Conservation (phyloP, 116 monocot species). For the Dioscorea cayenensis region DNA sequence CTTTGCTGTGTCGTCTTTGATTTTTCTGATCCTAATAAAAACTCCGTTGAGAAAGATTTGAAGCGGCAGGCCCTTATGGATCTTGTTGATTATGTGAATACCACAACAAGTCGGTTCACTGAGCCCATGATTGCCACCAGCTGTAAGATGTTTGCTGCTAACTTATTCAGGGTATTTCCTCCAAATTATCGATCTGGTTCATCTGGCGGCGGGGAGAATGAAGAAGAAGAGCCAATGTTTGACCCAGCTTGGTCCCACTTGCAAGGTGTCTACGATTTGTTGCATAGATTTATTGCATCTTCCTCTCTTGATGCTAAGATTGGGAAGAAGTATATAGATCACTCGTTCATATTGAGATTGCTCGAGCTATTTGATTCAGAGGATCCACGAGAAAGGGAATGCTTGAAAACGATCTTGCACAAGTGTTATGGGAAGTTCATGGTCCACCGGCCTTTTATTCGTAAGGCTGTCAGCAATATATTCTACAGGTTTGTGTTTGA, state of each 20-base stretch:
- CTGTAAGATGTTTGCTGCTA: constrained; percentile 53
- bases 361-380: constrained; percentile 57
- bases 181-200: constrained; percentile 34
- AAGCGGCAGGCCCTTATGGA: constrained; percentile 28
- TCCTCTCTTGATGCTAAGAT: constrained; percentile 34
- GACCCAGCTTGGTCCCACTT: constrained; percentile 60
- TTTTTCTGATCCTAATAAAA: constrained; percentile 45
- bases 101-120: constrained; percentile 26
- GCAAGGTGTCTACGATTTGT: constrained; percentile 48
- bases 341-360: constrained; percentile 38
- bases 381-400: constrained; percentile 66
- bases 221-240: constrained; percentile 54
- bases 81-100: constrained; percentile 19
- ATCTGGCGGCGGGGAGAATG: constrained; percentile 27
- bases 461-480: constrained; percentile 53
- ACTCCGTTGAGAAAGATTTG: constrained; percentile 27
- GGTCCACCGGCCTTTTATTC: constrained; percentile 52
- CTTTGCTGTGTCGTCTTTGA: constrained; percentile 64
- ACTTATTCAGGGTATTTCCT: constrained; percentile 51
- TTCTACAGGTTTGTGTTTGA: constrained; percentile 56
- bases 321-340: constrained; percentile 52
- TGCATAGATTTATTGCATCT: constrained; percentile 41
- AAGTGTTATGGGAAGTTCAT: constrained; percentile 65
- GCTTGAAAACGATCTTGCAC: constrained; percentile 50
- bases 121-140: constrained; percentile 41